Evolutionary conservation across 129 eudicot genomes (phyloP).

Genomic region (Saposhnikovia divaricata): DNA sequence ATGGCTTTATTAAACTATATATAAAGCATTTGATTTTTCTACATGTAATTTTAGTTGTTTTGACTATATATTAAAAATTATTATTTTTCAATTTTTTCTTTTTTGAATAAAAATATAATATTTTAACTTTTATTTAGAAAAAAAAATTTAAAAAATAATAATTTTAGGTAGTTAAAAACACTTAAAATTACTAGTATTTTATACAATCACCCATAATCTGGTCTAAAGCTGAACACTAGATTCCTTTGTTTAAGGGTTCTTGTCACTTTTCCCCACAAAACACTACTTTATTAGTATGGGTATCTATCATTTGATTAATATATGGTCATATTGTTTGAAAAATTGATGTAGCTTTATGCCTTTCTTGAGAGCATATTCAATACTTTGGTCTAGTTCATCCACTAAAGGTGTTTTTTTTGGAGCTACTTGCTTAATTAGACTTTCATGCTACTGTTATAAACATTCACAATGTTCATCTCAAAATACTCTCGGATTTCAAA

Average conservation of each 20-base stretch:
- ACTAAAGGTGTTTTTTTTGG: conserved; percentile 2
- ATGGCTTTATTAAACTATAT: not conserved
- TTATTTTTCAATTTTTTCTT: too few species aligned
- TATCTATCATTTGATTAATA: not conserved
- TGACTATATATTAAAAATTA: too few species aligned
- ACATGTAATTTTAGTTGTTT: too few species aligned
- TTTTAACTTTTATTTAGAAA: too few species aligned
- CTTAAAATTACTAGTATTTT: too few species aligned
- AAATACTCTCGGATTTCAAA: not conserved
- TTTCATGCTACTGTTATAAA: not conserved
- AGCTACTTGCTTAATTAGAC: not conserved
- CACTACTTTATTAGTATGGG: not conserved
- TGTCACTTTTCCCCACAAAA: not conserved
- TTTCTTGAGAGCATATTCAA: conserved; percentile 6
- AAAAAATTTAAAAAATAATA: too few species aligned
- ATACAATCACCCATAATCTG: conserved; percentile 1
- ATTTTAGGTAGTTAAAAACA: too few species aligned
- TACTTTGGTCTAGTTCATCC: not conserved
- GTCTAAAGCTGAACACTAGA: conserved; percentile 4
- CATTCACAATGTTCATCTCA: not conserved
- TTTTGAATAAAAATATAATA: too few species aligned
- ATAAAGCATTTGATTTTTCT: too few species aligned
- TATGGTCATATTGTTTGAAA: not conserved
- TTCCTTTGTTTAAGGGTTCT: not conserved
- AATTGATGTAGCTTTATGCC: not conserved